Percentiles rank a stretch among this genome's conserved stretches.
phyloP scores from a whole-genome alignment of 768 basidiomycete species.

The Symmetrospora coprosmae region DNA sequence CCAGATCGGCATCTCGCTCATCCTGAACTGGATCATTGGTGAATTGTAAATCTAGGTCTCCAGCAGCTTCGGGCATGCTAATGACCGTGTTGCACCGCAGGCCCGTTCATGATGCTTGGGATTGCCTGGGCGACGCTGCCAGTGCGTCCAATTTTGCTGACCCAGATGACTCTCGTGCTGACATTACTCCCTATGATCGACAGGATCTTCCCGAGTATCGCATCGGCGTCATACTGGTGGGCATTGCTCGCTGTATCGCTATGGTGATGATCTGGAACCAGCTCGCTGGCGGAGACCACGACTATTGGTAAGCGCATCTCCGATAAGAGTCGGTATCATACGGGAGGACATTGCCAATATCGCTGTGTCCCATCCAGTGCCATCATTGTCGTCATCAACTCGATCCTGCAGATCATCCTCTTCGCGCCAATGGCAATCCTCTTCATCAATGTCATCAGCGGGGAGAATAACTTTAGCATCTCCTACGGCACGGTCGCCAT shows the following conservation, averaged over 20 bases:
- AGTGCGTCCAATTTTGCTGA: constrained; percentile 33
- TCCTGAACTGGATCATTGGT: constrained; percentile 25
- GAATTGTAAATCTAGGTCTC: background rate
- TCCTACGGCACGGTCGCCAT: constrained; percentile 50
- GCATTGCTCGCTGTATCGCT: constrained; percentile 53
- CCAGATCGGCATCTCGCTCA: constrained; percentile 53
- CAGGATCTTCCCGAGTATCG: constrained; percentile 44
- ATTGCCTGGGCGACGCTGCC: constrained; percentile 73
- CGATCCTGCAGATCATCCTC: constrained; percentile 59
- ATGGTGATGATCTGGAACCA: constrained; percentile 55
- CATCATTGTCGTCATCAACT: constrained; percentile 66
- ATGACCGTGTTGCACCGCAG: constrained; percentile 62
- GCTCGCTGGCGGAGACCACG: constrained; percentile 52
- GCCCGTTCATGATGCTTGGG: constrained; percentile 69
- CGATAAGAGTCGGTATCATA: too few species aligned
- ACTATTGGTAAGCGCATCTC: constrained; percentile 42
- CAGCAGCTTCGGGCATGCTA: background rate
- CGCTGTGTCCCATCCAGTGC: constrained; percentile 40
- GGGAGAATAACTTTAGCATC: constrained; percentile 41
- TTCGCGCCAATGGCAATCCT: constrained; percentile 60
- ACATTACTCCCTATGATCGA: background rate
- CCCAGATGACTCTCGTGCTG: too few species aligned
- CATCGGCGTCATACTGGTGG: constrained; percentile 68
- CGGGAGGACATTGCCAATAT: too few species aligned
- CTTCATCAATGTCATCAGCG: constrained; percentile 59